Base-by-base conservation (phyloP, 805 yeast genomes). In the Candida schatavii region DNA sequence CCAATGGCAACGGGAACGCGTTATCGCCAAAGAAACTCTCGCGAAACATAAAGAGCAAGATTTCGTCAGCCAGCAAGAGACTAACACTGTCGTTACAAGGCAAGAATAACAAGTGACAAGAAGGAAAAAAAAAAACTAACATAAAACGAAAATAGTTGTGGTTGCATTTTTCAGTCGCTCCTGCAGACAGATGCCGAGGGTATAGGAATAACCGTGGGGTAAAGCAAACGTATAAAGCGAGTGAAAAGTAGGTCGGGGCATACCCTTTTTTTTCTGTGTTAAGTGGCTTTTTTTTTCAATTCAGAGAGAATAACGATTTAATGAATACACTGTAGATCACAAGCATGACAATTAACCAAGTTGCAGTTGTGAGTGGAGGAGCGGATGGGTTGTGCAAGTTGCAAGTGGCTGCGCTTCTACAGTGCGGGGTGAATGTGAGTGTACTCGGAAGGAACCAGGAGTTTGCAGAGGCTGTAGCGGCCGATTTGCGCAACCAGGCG, bases 341-440 rank as follows among this genome's bases (percentile, higher is more conserved):
- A n/a, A n/a, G n/a, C n/a, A n/a, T n/a, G n/a, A n/a, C n/a, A n/a
- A n/a, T n/a, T 14, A 22, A 21, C 18, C 15, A 89, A 60, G 96
- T 88, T 1, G 95, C 81, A 6, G 85, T 90, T 52, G 87, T 89
- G 37, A 90, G 97, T 1, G 98, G 98, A 2, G 97, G 97, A 9
- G 93, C 97, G 1, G 97, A 97, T 3, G 81, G 96, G 10, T 90
- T 90, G 40, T 90, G 98, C 60, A 71, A 91, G 32, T 89, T 83
- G 2, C 97, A 90, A 60, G 78, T 86, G 0, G 96, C 86, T 56
- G 95, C 95, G 0, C 46, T 91, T 65, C 83, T 88, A 2, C 62
- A 78, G n/a, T 64, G 90, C 7, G 98, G 98, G 4, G 93, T 96
- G 40, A 72, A 86, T 52, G 95, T 93, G 7, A 85, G 87, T 4